Evolutionary conservation across 75 land plant species (phyloP).

Genomic region (Picea sitchensis): DNA sequence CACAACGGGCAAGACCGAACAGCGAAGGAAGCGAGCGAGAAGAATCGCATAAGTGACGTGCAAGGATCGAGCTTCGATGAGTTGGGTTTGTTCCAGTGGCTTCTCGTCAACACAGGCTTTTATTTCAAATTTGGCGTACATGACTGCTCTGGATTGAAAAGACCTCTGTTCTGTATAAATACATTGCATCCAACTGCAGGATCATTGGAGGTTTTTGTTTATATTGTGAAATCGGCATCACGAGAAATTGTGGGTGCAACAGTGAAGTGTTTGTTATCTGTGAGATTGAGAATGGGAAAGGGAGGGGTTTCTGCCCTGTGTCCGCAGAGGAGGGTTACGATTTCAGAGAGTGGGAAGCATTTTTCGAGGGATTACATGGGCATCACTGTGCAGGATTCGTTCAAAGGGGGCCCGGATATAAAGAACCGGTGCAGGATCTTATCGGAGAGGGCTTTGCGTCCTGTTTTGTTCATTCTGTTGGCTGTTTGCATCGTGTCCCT

Average conservation of each 20-base stretch:
- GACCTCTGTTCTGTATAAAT: neutral
- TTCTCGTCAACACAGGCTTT: neutral
- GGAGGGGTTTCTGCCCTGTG: conserved; percentile 8
- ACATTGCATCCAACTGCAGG: neutral
- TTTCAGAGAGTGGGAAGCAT: neutral
- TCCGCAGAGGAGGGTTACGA: conserved; percentile 1
- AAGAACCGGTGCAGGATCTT: conserved; percentile 9
- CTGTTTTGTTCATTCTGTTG: neutral
- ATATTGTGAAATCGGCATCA: neutral
- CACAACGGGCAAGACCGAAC: neutral
- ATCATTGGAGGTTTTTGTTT: neutral
- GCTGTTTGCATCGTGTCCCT: conserved; percentile 2
- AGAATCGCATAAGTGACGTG: neutral
- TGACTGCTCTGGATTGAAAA: neutral
- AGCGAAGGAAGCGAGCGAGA: neutral
- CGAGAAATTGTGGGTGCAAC: neutral
- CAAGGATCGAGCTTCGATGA: conserved; percentile 1
- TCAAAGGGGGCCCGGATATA: neutral
- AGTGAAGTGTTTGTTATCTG: neutral
- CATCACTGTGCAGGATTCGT: conserved; percentile 6
- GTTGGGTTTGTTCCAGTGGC: neutral
- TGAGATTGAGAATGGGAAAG: neutral
- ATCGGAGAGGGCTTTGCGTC: conserved; percentile 5
- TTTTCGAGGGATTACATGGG: conserved; percentile 1
- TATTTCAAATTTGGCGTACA: neutral